Percentiles rank a stretch among this genome's conserved stretches.
These are phyloP conservation scores for Omphalotus guepiniiformis DNA, from an alignment of 768 basidiomycete genomes.

Conservation along the genomic window DNA sequence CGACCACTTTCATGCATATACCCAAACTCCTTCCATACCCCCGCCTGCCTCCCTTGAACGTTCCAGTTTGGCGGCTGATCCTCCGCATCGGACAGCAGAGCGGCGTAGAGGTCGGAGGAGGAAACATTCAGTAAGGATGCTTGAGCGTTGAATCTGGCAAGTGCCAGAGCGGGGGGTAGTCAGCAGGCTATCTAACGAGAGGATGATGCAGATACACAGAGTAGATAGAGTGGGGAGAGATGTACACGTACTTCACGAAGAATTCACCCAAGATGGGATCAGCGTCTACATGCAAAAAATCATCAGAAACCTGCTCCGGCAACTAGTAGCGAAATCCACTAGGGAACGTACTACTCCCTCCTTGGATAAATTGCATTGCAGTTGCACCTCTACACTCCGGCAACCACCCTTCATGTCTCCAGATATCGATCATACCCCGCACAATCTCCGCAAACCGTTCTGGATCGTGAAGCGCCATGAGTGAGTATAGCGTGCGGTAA, in stretches of 20 bases:
- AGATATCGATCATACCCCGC: conserved; percentile 63
- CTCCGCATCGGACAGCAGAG: conserved; percentile 58
- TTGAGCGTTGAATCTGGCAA: conserved; percentile 44
- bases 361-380: conserved; percentile 37
- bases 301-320: not conserved
- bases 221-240: not conserved
- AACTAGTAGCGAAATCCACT: not conserved
- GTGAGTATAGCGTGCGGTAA: conserved; percentile 55
- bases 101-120: conserved; percentile 45
- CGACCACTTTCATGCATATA: too few relatives aligned
- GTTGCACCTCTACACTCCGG: conserved; percentile 60
- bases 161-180: too few relatives aligned
- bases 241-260: conserved; percentile 60
- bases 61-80: conserved; percentile 57
- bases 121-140: conserved; percentile 45
- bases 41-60: conserved; percentile 54
- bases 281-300: conserved; percentile 38
- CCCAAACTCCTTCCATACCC: conserved; percentile 52
- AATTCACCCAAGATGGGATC: conserved; percentile 65
- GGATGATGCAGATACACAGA: too few relatives aligned
- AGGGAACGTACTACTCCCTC: conserved; percentile 60
- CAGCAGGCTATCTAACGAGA: too few relatives aligned
- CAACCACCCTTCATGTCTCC: conserved; percentile 65
- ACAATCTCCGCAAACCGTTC: conserved; percentile 55
- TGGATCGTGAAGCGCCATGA: conserved; percentile 63